A percentile compares a stretch with the other conserved stretches of the same genome.
phyloP scores from a whole-genome alignment of 208 protist genomes.

The Phytomonas sp. region DNA sequence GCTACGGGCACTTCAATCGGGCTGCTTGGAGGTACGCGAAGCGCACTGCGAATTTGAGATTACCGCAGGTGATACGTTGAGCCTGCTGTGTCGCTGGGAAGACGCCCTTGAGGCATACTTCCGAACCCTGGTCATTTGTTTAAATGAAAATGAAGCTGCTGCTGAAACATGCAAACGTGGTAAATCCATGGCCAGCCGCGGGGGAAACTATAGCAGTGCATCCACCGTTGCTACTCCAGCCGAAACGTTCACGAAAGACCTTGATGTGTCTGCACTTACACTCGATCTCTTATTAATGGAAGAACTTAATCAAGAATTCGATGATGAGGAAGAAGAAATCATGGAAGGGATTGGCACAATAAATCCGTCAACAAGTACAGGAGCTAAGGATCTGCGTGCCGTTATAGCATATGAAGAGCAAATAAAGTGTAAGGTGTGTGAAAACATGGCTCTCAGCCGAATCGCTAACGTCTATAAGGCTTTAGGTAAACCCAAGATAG shows the following conservation, averaged over 20 bases:
- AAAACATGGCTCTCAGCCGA: slow-evolving; percentile 60
- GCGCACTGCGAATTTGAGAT: slow-evolving; percentile 53
- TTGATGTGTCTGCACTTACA: not conserved
- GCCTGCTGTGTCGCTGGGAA: slow-evolving; percentile 51
- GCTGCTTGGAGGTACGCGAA: slow-evolving; percentile 36
- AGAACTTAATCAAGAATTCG: not conserved
- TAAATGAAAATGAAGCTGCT: slow-evolving; percentile 37
- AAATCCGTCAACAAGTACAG: slow-evolving; percentile 17
- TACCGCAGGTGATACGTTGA: slow-evolving; percentile 57
- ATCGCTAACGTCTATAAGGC: slow-evolving; percentile 73
- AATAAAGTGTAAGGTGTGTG: slow-evolving; percentile 36
- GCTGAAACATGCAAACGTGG: slow-evolving; percentile 9
- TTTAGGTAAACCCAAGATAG: slow-evolving; percentile 53
- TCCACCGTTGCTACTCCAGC: slow-evolving; percentile 9
- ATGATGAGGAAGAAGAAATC: slow-evolving; percentile 23
- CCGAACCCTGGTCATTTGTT: slow-evolving; percentile 54
- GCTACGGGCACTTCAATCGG: slow-evolving; percentile 39
- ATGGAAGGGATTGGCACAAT: slow-evolving; percentile 19
- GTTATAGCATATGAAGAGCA: slow-evolving; percentile 46
- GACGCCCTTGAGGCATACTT: slow-evolving; percentile 76
- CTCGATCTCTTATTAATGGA: not conserved
- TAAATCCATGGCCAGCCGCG: not conserved
- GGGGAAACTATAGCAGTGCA: slow-evolving; percentile 6
- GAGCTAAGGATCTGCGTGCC: slow-evolving; percentile 28
- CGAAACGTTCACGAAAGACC: not conserved